Percentiles rank a stretch among this genome's conserved stretches.
Conservation (phyloP, 2,329 filamentous ascomycete species). For the Penicillium sp. region DNA sequence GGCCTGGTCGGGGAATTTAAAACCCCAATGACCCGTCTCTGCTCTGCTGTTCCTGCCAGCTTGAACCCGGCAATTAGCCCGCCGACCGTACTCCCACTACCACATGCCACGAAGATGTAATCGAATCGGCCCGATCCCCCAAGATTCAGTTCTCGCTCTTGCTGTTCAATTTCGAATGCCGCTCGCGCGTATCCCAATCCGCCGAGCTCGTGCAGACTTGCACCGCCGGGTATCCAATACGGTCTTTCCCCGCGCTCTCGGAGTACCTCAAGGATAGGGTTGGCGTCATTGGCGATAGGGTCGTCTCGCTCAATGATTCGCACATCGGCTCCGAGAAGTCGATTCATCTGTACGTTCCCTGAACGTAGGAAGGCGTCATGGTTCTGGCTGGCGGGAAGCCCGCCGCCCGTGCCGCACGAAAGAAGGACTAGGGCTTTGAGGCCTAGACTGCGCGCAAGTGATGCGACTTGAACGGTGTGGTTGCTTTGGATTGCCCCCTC, state of each 20-base stretch:
- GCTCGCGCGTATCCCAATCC: conserved; percentile 33
- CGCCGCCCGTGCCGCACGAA: conserved; percentile 28
- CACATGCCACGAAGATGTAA: conserved; percentile 35
- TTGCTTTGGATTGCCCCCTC: conserved; percentile 37
- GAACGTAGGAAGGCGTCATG: conserved; percentile 18
- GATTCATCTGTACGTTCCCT: conserved; percentile 28
- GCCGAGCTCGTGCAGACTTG: conserved; percentile 31
- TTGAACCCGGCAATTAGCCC: conserved; percentile 35
- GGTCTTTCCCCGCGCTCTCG: conserved; percentile 15
- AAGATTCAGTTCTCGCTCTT: conserved; percentile 22
- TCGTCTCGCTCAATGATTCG: conserved; percentile 55
- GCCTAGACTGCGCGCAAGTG: conserved; percentile 27
- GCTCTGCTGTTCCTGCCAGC: conserved; percentile 24
- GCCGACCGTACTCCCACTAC: conserved; percentile 34
- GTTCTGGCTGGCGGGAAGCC: conserved; percentile 15
- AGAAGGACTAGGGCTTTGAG: conserved; percentile 26
- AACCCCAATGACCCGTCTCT: conserved; percentile 30
- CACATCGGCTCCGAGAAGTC: conserved; percentile 39
- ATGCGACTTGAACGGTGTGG: conserved; percentile 34
- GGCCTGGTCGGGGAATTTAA: conserved; percentile 32
- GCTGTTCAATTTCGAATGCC: conserved; percentile 30
- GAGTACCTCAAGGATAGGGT: conserved; percentile 24
- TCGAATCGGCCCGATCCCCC: conserved; percentile 26
- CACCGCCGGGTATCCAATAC: conserved; percentile 36
- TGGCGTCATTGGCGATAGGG: conserved; percentile 24